phyloP scores from a whole-genome alignment of 805 yeast genomes.

The Tetrapisispora pingtungensis region DNA sequence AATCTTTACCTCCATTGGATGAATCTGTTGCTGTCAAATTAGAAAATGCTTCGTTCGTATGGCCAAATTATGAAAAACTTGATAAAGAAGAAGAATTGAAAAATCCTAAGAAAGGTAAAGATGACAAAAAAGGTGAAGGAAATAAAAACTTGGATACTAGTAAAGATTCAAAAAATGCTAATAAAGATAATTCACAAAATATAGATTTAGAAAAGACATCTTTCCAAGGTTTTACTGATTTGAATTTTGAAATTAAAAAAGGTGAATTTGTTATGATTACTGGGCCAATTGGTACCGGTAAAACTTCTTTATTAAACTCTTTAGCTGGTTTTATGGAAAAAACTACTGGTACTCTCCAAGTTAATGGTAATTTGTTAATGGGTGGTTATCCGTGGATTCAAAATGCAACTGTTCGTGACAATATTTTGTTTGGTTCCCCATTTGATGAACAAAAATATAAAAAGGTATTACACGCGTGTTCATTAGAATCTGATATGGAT shows the following conservation, averaged over 20 bases:
- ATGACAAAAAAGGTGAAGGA: slow-evolving; percentile 6
- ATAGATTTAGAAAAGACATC: slow-evolving; percentile 24
- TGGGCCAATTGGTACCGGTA: slow-evolving; percentile 78
- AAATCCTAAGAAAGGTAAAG: slow-evolving; percentile 14
- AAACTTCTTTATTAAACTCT: slow-evolving; percentile 61
- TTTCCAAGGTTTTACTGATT: slow-evolving; percentile 36
- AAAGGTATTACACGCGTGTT: slow-evolving; percentile 52
- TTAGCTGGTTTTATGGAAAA: slow-evolving; percentile 62
- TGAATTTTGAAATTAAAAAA: slow-evolving; percentile 43
- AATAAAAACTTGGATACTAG: no score
- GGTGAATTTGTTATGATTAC: slow-evolving; percentile 54
- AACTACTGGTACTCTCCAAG: slow-evolving; percentile 39
- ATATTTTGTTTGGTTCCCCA: slow-evolving; percentile 57
- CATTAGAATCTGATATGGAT: slow-evolving; percentile 53
- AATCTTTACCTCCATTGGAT: slow-evolving; percentile 13
- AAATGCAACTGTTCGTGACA: slow-evolving; percentile 67
- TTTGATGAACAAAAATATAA: slow-evolving; percentile 43
- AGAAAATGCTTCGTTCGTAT: slow-evolving; percentile 47
- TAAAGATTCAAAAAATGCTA: neutral
- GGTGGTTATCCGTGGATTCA: slow-evolving; percentile 79
- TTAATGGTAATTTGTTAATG: slow-evolving; percentile 43
- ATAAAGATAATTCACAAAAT: slow-evolving; percentile 3
- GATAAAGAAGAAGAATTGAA: slow-evolving; percentile 25
- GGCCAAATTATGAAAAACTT: slow-evolving; percentile 46
- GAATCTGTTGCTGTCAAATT: slow-evolving; percentile 39